A percentile compares a stretch with the other conserved stretches of the same genome.
Conservation (phyloP, 2,329 filamentous ascomycete genomes). For the Hypoxylon sp. region DNA sequence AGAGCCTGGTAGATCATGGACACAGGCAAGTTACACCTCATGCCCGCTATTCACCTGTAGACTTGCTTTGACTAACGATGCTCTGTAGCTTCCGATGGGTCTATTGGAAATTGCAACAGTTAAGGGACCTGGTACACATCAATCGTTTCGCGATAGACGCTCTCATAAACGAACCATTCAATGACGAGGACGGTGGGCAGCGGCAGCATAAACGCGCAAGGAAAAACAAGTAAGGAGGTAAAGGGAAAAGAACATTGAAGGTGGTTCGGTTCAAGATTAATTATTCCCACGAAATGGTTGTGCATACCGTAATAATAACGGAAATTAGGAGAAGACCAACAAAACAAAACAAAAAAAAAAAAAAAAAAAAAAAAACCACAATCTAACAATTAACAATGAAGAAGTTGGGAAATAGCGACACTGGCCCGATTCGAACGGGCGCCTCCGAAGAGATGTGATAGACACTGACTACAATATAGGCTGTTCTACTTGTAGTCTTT, state of each 20-base stretch:
- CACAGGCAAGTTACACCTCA: neutral
- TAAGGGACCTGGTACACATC: neutral
- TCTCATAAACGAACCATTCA: neutral
- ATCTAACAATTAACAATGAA: neutral
- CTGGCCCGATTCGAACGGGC: conserved; percentile 37
- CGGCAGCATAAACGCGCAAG: neutral
- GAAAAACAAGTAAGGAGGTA: neutral
- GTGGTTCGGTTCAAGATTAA: too few species aligned
- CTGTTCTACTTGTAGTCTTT: neutral
- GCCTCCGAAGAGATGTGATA: conserved; percentile 38
- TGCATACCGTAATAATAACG: neutral
- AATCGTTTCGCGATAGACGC: neutral
- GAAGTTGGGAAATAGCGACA: conserved; percentile 7
- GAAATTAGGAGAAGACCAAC: neutral
- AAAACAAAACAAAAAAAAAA: too few species aligned
- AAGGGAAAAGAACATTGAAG: too few species aligned
- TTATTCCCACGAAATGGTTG: neutral
- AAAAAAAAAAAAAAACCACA: neutral
- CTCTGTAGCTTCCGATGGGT: neutral
- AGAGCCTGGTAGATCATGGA: neutral
- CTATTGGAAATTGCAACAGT: conserved; percentile 5
- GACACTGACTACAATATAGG: neutral
- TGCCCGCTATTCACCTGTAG: neutral
- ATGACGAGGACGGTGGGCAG: neutral
- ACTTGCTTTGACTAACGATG: neutral